Base-by-base conservation (phyloP, 768 basidiomycete genomes). In the Suillus sp. region DNA sequence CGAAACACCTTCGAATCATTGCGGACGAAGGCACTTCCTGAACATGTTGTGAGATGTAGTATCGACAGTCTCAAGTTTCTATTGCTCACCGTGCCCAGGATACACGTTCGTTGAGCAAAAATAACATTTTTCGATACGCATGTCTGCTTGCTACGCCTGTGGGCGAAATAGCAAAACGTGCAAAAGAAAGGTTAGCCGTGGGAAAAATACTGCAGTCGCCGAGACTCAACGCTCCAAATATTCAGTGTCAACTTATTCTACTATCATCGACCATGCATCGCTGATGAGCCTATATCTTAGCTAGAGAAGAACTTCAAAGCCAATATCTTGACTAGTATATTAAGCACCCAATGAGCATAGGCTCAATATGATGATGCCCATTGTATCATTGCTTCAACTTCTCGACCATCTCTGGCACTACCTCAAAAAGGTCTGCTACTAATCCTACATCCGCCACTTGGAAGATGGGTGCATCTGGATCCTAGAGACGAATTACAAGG, bases 1-100 rank as follows among this genome's bases (percentile, higher is more conserved):
- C 96, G 85, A 79, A 99, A 99, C 65, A 94, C 89, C 81, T 99
- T 99, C 63, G 96, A 89, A 77, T 99, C 97, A 79, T 99, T 99
- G 65, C 97, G 84, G 61, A 99, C 97, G 73, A 99, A 99, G 48
- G 93, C 94, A 70, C 87, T 84, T n/a, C 94, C 93, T 95, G 16
- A 47, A 7, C 16, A 43, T 63, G 37, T 27, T 50, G 48, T 56
- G 16, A 62, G 56, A 42, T 54, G 3, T 13, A 2, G 10, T 61
- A 11, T 16, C 40, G 5, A 25, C n/a, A 22, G 35, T 14, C 9
- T 4, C 11, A 8, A 32, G 51, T 13, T 2, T 56, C 48, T 14
- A 32, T 13, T 13, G 68, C 82, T 62, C 66, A 90, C 96, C 97
- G 71, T 97, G 95, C 13, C 97, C 96, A 1, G 96, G 97, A 75